These are phyloP conservation scores for Actinomucor elegans DNA, from an alignment of 371 early-diverging fungal species.

Conservation along the genomic window DNA sequence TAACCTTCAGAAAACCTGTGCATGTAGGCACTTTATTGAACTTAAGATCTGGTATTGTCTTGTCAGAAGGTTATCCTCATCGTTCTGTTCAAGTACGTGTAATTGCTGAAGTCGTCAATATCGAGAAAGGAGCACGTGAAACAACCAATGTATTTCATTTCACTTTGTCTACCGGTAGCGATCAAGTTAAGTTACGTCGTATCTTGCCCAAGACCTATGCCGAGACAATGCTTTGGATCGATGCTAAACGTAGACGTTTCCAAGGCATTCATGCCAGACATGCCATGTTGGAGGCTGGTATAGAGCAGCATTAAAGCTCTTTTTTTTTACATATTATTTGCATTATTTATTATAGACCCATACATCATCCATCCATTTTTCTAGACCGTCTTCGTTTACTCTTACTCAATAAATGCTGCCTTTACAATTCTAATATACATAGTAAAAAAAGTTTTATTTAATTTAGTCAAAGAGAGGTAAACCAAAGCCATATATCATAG, in stretches of 20 bases:
- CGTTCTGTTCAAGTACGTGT: slow-evolving; percentile 69
- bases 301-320: neutral
- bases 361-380: neutral
- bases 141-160: slow-evolving; percentile 84
- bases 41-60: slow-evolving; percentile 70
- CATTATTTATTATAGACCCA: too few relatives aligned
- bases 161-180: slow-evolving; percentile 53
- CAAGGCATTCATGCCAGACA: slow-evolving; percentile 31
- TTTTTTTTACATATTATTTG: neutral
- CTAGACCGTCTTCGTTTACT: neutral
- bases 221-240: slow-evolving; percentile 72
- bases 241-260: slow-evolving; percentile 59
- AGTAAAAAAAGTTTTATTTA: neutral
- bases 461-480: slow-evolving; percentile 38
- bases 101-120: slow-evolving; percentile 76
- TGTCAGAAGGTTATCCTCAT: slow-evolving; percentile 50
- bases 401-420: too few relatives aligned
- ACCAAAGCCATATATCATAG: slow-evolving; percentile 29
- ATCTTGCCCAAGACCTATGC: slow-evolving; percentile 69
- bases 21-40: slow-evolving; percentile 79
- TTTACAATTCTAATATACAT: too few relatives aligned
- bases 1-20: slow-evolving; percentile 83
- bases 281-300: slow-evolving; percentile 20
- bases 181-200: slow-evolving; percentile 23
- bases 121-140: slow-evolving; percentile 49